phyloP scores from a whole-genome alignment of 768 basidiomycete species.

The Mycena kentingensis region DNA sequence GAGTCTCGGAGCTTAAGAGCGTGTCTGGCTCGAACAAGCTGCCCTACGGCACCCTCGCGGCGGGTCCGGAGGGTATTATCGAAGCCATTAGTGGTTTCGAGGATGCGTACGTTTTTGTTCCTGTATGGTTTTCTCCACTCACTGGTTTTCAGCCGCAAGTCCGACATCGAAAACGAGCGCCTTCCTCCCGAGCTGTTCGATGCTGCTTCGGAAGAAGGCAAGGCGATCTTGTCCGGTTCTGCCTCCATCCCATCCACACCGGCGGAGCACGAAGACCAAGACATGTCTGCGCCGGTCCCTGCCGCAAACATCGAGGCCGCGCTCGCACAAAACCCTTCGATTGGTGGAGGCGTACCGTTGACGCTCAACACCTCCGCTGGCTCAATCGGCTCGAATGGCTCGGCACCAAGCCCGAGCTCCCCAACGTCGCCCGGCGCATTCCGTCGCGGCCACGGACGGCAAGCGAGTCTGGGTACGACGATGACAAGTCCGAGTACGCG shows the following conservation, averaged over 20 bases:
- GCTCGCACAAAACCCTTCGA: slow-evolving; percentile 32
- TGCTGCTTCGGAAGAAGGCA: slow-evolving; percentile 69
- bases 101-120: slow-evolving; percentile 75
- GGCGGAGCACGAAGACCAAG: slow-evolving; percentile 49
- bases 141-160: slow-evolving; percentile 69
- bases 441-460: slow-evolving; percentile 72
- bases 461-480: slow-evolving; percentile 90
- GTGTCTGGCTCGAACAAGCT: slow-evolving; percentile 76
- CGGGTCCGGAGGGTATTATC: slow-evolving; percentile 92
- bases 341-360: slow-evolving; percentile 23
- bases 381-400: slow-evolving; percentile 9
- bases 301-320: slow-evolving; percentile 45
- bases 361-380: slow-evolving; percentile 36
- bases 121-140: not conserved
- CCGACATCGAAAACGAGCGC: slow-evolving; percentile 98
- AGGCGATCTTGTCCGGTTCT: slow-evolving; percentile 50
- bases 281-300: slow-evolving; percentile 49
- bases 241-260: slow-evolving; percentile 59
- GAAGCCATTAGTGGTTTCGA: slow-evolving; percentile 92
- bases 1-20: slow-evolving; percentile 94
- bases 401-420: slow-evolving; percentile 23
- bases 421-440: slow-evolving; percentile 54
- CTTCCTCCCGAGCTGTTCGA: slow-evolving; percentile 96
- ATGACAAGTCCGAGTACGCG: slow-evolving; percentile 93
- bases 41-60: slow-evolving; percentile 81